Base-by-base conservation (phyloP, 1,139 yeast genomes). In the Hyphopichia burtonii region DNA sequence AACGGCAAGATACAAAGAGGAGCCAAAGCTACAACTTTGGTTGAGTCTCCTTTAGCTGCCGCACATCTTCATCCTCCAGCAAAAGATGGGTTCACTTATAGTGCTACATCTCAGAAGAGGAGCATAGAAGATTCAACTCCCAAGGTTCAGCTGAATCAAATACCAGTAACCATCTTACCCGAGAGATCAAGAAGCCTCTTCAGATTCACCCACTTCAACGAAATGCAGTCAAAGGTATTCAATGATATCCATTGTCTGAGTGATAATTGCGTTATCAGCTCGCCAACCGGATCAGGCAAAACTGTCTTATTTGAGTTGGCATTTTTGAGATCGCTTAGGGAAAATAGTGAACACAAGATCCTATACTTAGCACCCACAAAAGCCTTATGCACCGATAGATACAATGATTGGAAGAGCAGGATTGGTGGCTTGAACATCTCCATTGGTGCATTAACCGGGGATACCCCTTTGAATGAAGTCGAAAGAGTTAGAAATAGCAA, bases 221-320 rank as follows among this genome's bases (percentile, higher is more conserved):
- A 52, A 41, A 76, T 78, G 80, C 83, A 79, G 53, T 65, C 78
- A 0, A 62, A 58, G 37, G 66, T 76, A 2, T 76, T 74, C 46
- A 43, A 58, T 1, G 28, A 44, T 0, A 46, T 77, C 3, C 78
- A 66, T 49, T 49, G 61, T 3, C 40, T 54, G 2, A 51, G 58
- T n/a, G 48, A 58, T 16, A 78, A 75, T 46, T 69, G 76, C 46
- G 74, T 78, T 1, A 59, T 78, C 12, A 68, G 78, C 32, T 64
- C 82, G 2, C 83, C 83, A 0, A 76, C 83, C 0, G 83, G 83
- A 0, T 75, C 82, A 1, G 83, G 83, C 0, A 79, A 78, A 50
- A 78, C 83, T 0, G 82, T 71, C 0, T 51, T 78, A 3, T 77
- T 76, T 49, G 83, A 79, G 51, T 50, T 79, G 31, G 80, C 82